phyloP scores from a whole-genome alignment of 345 rosid species.

The thale cress (Arabidopsis thaliana) region DNA sequence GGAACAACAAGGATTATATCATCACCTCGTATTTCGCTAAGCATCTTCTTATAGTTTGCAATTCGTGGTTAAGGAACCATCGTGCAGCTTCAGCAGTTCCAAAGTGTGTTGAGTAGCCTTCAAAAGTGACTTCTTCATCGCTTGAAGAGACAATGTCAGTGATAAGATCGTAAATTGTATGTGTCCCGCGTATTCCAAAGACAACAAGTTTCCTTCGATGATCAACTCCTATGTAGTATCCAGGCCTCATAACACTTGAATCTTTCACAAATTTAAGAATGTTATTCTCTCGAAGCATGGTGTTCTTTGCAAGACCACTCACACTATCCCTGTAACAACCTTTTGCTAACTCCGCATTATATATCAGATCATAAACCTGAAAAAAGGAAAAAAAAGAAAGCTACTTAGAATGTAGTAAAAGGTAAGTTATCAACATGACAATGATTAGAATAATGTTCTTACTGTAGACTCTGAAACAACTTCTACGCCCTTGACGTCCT shows the following conservation, averaged over 20 bases:
- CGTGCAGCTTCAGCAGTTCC: constrained; percentile 96
- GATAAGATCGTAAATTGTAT: constrained; percentile 83
- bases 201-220: constrained; percentile 75
- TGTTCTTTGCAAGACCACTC: constrained; percentile 62
- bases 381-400: background rate
- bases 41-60: constrained; percentile 69
- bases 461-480: constrained; percentile 71
- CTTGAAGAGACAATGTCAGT: constrained; percentile 88
- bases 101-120: constrained; percentile 93
- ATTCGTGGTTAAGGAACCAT: constrained; percentile 90
- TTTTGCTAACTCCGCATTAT: constrained; percentile 84
- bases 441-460: constrained; percentile 26
- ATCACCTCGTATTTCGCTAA: constrained; percentile 72
- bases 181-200: constrained; percentile 86
- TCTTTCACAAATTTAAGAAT: constrained; percentile 72
- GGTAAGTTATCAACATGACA: background rate
- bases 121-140: constrained; percentile 79
- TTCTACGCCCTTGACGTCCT: constrained; percentile 75
- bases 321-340: constrained; percentile 69
- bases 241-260: constrained; percentile 93
- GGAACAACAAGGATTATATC: constrained; percentile 20
- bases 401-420: constrained; percentile 27
- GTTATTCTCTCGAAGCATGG: constrained; percentile 82
- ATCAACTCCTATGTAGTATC: constrained; percentile 81
- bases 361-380: constrained; percentile 84